phyloP scores from a whole-genome alignment of 2,329 filamentous ascomycete species.

The Arthrinium phaeospermum region DNA sequence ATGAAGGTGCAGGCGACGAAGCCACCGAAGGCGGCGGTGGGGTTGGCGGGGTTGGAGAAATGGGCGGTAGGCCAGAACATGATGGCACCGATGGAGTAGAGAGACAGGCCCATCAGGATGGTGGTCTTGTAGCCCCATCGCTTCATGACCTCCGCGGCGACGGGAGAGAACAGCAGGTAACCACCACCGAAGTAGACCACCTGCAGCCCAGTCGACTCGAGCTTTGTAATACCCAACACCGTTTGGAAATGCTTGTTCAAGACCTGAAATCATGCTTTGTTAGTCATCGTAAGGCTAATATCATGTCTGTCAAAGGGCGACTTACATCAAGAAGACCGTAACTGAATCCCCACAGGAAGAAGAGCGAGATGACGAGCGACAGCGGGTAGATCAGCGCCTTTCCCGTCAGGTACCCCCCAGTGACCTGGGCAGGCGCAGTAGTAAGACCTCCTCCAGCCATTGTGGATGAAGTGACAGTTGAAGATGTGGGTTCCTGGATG shows the following conservation, averaged over 20 bases:
- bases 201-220: constrained; percentile 47
- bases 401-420: constrained; percentile 45
- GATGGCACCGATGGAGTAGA: constrained; percentile 54
- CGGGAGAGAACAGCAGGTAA: constrained; percentile 47
- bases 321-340: constrained; percentile 50
- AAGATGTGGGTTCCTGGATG: background rate
- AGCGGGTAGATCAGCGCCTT: constrained; percentile 53
- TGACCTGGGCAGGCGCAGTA: constrained; percentile 41
- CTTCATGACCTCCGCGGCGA: constrained; percentile 48
- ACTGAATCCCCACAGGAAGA: constrained; percentile 68
- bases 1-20: constrained; percentile 72
- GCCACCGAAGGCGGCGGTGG: constrained; percentile 68
- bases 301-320: background rate
- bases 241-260: constrained; percentile 57
- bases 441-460: constrained; percentile 51
- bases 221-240: constrained; percentile 49
- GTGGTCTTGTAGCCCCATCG: constrained; percentile 50
- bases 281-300: background rate
- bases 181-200: constrained; percentile 49
- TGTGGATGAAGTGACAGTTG: constrained; percentile 18
- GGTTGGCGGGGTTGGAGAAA: constrained; percentile 47
- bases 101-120: constrained; percentile 53
- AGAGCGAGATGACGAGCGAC: constrained; percentile 64
- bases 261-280: background rate
- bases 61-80: constrained; percentile 26